Base-by-base conservation (phyloP, 2,329 filamentous ascomycete species). In the Pestalotiopsis sp. region DNA sequence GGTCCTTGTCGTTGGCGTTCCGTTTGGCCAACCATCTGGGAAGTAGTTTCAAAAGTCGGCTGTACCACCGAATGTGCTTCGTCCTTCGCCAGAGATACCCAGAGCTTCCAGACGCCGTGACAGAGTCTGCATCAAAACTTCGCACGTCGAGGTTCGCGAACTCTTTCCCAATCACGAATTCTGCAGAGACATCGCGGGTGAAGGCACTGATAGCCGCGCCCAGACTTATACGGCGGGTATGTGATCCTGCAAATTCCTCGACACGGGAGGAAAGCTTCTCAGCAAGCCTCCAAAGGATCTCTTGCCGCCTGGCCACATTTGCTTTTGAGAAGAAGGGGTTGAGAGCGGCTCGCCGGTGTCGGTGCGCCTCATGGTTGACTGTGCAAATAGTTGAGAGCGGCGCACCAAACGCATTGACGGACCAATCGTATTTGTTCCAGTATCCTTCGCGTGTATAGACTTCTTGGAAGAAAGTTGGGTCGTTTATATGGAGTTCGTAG, bases 401-500 rank as follows among this genome's bases (percentile, higher is more conserved):
- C 9, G 64, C 41, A 4, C 49, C 41, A 39, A 36, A 31, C 1
- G 17, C 17, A 1, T n/a, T 23, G 13, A 23, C 13, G 3, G 60
- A 11, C 62, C 68, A 71, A 1, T 23, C 59, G 13, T 69, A 70
- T 49, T 68, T 69, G 12, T 70, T n/a, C 68, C 67, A 69, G 1
- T 12, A 23, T 1, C 68, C 64, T 1, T 71, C 67, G 2, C 31
- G 64, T 11, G 57, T 56, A 49, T 59, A 66, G 1, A 66, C 0
- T 1, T 45, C 9, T 17, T 61, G 25, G 23, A 39, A 66, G 31
- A 23, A 66, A 7, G 7, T 36, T 17, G 52, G 49, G 12, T 66
- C 64, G 9, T 23, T 41, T 0, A 66, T 45, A 14, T 66, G 64
- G 11, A 66, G 56, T 20, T 66, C 64, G 23, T 59, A 60, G 4